Conservation (phyloP, 768 basidiomycete genomes). For the Tulasnella sp. region DNA sequence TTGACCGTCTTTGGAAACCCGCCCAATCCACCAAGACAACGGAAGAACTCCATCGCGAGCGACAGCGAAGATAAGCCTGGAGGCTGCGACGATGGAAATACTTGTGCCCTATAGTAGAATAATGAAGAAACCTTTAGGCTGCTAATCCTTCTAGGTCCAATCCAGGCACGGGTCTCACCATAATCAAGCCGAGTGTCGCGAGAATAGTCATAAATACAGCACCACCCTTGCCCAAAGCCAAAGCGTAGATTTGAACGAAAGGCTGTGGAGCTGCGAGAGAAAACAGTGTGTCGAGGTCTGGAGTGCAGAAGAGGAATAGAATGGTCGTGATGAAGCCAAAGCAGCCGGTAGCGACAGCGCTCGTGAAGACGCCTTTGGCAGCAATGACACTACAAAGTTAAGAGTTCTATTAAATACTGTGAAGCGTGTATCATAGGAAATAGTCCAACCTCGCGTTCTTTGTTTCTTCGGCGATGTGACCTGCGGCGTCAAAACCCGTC, state of each 20-base stretch:
- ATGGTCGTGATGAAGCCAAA: constrained; percentile 80
- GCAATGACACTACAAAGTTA: constrained; percentile 62
- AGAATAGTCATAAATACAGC: constrained; percentile 88
- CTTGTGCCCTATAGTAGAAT: constrained; percentile 69
- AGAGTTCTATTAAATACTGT: constrained; percentile 19
- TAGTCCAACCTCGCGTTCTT: constrained; percentile 66
- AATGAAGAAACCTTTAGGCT: not conserved
- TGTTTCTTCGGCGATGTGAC: constrained; percentile 87
- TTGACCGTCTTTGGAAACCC: constrained; percentile 69
- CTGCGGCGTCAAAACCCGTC: constrained; percentile 89
- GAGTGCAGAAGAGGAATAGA: constrained; percentile 82
- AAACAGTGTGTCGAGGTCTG: constrained; percentile 75
- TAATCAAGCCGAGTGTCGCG: constrained; percentile 79
- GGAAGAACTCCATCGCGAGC: constrained; percentile 94
- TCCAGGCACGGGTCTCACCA: no score
- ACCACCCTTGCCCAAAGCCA: constrained; percentile 77
- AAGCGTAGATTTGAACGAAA: constrained; percentile 83
- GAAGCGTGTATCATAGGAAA: not conserved
- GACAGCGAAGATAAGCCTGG: constrained; percentile 86
- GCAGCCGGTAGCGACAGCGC: constrained; percentile 75
- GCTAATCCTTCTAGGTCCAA: not conserved
- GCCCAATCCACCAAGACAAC: constrained; percentile 78
- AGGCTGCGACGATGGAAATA: constrained; percentile 84
- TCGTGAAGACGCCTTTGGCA: constrained; percentile 78
- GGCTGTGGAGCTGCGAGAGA: constrained; percentile 83